Conservation (phyloP, 2,329 filamentous ascomycete genomes). For the Verticillium klebahnii region DNA sequence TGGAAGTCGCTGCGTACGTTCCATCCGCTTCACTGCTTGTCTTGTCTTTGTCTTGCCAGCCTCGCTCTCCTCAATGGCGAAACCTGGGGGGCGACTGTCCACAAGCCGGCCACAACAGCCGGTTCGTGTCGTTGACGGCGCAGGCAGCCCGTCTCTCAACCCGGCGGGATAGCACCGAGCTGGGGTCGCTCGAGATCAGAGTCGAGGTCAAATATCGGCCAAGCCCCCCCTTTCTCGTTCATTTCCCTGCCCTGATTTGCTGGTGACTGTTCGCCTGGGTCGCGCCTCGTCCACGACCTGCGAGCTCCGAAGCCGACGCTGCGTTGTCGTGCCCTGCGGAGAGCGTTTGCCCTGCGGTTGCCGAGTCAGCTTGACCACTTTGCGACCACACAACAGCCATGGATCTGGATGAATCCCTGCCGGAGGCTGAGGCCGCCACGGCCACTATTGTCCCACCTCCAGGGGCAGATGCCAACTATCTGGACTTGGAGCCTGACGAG, state of each 20-base stretch:
- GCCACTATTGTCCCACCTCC: slow-evolving; percentile 3
- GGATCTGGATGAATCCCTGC: slow-evolving; percentile 4
- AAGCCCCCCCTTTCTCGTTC: background rate
- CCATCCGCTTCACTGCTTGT: background rate
- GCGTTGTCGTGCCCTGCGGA: background rate
- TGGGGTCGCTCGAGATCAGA: background rate
- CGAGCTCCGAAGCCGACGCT: background rate
- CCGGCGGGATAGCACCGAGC: background rate
- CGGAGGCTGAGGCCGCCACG: slow-evolving; percentile 4
- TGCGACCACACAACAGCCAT: slow-evolving; percentile 3
- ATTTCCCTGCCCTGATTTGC: background rate
- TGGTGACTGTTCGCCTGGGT: slow-evolving; percentile 1
- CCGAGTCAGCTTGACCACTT: background rate
- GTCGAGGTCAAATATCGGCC: background rate
- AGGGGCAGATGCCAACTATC: background rate
- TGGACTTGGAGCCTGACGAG: slow-evolving; percentile 12
- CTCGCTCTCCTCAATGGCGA: background rate
- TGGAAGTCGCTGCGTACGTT: background rate
- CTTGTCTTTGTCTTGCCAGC: background rate
- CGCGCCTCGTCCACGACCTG: background rate
- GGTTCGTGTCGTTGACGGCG: background rate
- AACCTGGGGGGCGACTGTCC: background rate
- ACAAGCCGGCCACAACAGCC: background rate
- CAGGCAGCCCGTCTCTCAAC: background rate
- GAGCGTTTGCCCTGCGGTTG: background rate